Evolutionary conservation across 208 protist genomes (phyloP).

Genomic region (Lotmaria passim): DNA sequence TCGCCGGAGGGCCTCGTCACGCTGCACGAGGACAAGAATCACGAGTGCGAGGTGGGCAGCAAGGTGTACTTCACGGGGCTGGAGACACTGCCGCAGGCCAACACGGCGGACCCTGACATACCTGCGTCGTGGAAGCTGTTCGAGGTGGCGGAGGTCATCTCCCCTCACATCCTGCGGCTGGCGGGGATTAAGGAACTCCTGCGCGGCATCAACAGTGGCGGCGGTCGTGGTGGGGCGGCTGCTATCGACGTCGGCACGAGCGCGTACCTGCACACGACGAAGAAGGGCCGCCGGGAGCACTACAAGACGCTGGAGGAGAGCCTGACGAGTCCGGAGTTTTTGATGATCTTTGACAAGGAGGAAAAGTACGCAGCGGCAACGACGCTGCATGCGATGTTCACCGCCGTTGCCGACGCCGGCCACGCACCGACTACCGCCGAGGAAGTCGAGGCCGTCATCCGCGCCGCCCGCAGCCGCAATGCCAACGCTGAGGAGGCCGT

Average conservation of each 20-base stretch:
- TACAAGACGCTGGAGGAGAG: slow-evolving; percentile 69
- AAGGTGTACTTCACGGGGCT: slow-evolving; percentile 86
- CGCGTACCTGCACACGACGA: slow-evolving; percentile 93
- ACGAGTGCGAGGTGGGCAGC: slow-evolving; percentile 87
- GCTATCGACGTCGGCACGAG: slow-evolving; percentile 54
- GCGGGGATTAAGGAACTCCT: slow-evolving; percentile 41
- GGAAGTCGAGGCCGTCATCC: slow-evolving; percentile 46
- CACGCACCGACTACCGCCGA: slow-evolving; percentile 26
- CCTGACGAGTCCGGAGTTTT: slow-evolving; percentile 59
- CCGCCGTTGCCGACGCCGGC: slow-evolving; percentile 54
- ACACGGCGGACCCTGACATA: slow-evolving; percentile 37
- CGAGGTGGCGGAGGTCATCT: slow-evolving; percentile 75
- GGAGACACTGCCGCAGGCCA: slow-evolving; percentile 41
- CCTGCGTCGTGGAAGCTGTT: slow-evolving; percentile 56
- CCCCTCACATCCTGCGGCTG: slow-evolving; percentile 71
- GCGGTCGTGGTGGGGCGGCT: slow-evolving; percentile 6
- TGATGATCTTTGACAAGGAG: slow-evolving; percentile 85
- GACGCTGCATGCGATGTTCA: slow-evolving; percentile 84
- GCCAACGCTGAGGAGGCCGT: slow-evolving; percentile 38
- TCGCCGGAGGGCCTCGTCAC: slow-evolving; percentile 73
- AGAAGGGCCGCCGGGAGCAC: slow-evolving; percentile 58
- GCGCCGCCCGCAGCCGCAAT: slow-evolving; percentile 33
- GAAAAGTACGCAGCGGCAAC: slow-evolving; percentile 68
- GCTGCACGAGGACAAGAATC: slow-evolving; percentile 86
- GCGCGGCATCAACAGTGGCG: neutral